phyloP scores from a whole-genome alignment of 1,284 basidiomycete species.

The Trametes pubescens region DNA sequence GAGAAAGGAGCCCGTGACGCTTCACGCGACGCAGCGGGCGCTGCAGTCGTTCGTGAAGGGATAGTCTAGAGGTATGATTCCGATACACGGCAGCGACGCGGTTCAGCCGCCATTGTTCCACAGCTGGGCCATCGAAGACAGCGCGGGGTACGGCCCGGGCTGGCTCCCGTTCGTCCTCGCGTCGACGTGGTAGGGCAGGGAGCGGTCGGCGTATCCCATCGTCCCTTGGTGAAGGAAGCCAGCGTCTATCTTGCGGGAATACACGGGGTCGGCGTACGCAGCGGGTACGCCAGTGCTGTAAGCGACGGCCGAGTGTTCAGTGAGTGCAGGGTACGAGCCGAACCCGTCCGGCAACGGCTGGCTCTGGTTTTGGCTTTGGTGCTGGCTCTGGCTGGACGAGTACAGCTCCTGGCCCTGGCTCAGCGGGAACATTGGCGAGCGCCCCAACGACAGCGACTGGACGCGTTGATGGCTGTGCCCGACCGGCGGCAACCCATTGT shows the following conservation, averaged over 20 bases:
- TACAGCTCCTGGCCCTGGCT: conserved; percentile 8
- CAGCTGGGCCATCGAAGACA: conserved; percentile 31
- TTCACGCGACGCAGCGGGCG: not conserved
- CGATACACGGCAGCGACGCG: not conserved
- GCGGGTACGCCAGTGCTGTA: conserved; percentile 34
- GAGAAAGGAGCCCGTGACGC: not conserved
- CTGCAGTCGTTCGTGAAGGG: not conserved
- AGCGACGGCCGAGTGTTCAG: conserved; percentile 22
- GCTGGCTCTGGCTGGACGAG: conserved; percentile 21
- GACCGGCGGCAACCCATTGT: conserved; percentile 19
- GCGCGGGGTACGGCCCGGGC: conserved; percentile 17
- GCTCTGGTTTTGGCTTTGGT: conserved; percentile 23
- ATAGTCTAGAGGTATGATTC: conserved; percentile 2
- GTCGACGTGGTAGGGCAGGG: conserved; percentile 29
- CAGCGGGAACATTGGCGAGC: conserved; percentile 23
- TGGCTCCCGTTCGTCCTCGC: conserved; percentile 18
- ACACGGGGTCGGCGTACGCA: conserved; percentile 34
- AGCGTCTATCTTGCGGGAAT: conserved; percentile 25
- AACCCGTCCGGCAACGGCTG: conserved; percentile 27
- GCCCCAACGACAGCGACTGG: conserved; percentile 33
- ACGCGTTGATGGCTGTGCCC: conserved; percentile 34
- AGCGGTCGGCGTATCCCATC: conserved; percentile 27
- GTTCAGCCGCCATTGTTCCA: conserved; percentile 36
- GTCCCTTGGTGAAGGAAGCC: conserved; percentile 27
- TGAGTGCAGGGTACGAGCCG: conserved; percentile 26